Conservation (phyloP, 2,329 filamentous ascomycete genomes). For the Penicillium sp. region DNA sequence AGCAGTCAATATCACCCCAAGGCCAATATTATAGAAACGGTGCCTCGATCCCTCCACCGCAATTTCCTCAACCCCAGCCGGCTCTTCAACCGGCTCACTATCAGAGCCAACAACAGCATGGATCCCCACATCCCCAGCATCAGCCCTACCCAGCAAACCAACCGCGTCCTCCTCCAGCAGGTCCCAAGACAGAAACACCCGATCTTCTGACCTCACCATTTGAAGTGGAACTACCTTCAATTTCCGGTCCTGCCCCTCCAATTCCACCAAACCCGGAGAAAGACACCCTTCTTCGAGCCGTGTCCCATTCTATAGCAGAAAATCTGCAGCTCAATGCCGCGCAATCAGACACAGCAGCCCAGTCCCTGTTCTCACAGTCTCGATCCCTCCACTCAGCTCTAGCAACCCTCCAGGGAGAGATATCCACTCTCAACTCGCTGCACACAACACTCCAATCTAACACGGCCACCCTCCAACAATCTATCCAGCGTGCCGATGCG, state of each 20-base stretch:
- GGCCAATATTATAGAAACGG: constrained; percentile 7
- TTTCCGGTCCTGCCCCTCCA: constrained; percentile 67
- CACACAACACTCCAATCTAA: constrained; percentile 74
- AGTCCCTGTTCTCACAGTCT: constrained; percentile 77
- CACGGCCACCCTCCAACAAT: constrained; percentile 73
- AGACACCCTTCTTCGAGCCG: constrained; percentile 76
- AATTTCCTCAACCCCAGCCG: neutral
- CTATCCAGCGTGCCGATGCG: constrained; percentile 74
- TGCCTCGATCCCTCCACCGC: neutral
- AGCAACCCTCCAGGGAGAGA: constrained; percentile 70
- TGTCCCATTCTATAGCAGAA: constrained; percentile 69
- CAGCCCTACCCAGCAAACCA: constrained; percentile 22
- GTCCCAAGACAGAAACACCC: constrained; percentile 41
- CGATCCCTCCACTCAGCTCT: constrained; percentile 73
- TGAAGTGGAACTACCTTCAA: constrained; percentile 58
- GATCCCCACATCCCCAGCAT: constrained; percentile 36
- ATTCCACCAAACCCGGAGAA: constrained; percentile 96
- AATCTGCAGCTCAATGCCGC: constrained; percentile 69
- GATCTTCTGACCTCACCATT: constrained; percentile 67
- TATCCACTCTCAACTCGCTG: constrained; percentile 69
- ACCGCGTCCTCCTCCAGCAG: constrained; percentile 27
- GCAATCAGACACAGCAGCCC: constrained; percentile 73
- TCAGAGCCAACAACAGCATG: constrained; percentile 19
- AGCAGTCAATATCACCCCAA: constrained; percentile 8
- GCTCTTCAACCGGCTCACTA: neutral